phyloP scores from a whole-genome alignment of 305 asterid species.

The Solanum chacoense region DNA sequence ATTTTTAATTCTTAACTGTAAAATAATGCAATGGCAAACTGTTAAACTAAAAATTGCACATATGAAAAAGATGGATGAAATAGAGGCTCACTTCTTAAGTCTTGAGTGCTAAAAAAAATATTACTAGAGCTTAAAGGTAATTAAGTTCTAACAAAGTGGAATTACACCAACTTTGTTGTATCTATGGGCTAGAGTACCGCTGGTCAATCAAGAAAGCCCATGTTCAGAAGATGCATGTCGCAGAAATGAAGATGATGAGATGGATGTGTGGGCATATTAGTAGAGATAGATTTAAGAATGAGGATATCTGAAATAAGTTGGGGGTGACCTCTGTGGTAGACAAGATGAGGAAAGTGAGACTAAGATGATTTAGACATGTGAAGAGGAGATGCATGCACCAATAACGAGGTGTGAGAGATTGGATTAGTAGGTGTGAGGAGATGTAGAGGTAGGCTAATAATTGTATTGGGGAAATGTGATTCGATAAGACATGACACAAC shows the following conservation, averaged over 20 bases:
- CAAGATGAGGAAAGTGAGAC: background rate
- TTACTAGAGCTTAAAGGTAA: no score
- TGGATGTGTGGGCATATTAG: no score
- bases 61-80: background rate
- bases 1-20: background rate
- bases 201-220: no score
- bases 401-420: background rate
- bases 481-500: background rate
- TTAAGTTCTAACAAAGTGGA: no score
- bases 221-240: no score
- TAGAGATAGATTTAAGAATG: no score
- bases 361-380: background rate
- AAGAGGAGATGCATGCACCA: background rate
- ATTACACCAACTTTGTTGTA: no score
- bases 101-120: no score
- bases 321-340: background rate
- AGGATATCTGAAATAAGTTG: background rate
- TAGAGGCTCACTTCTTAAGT: background rate
- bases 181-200: no score
- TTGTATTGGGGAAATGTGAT: background rate
- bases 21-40: background rate
- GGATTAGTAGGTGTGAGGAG: background rate
- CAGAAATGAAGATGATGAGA: no score
- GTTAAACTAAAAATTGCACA: background rate
- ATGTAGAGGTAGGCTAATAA: background rate